Evolutionary conservation across 345 rosid species (phyloP), one percentile per base, ranked within the genome.

Genomic region (Excoecaria cochinchinensis): DNA sequence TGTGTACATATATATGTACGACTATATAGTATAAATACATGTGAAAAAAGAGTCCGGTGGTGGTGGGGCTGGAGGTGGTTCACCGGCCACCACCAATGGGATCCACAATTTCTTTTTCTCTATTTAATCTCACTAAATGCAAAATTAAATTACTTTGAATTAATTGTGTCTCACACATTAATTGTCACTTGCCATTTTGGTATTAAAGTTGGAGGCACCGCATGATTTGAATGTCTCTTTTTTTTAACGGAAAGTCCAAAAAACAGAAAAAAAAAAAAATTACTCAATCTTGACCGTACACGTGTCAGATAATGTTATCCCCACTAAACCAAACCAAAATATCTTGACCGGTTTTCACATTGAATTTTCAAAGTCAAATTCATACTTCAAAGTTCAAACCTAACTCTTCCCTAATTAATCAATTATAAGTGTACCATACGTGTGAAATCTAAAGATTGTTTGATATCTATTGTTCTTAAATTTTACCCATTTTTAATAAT

Each of bases 181-280:
- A 70, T 39, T 44, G 64, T 57, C 7, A 31, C 11, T 1, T 19
- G 6, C 19, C 39, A 5, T 60, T 67, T 46, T 60, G 15, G 16
- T 24, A 53, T 76, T 25, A 79, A 74, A 48, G 67, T 51, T 3
- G 17, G 79, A 59, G 81, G 83, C 81, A 77, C 85, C 81, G 75
- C 60, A 5, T 60, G n/a, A 61, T 81, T 47, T 31, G 31, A 31
- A 31, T 31, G 31, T 31, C n/a, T n/a, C n/a, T 31, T 31, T 31
- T 31, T 31, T 31, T 31, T 31, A 31, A 31, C 22, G n/a, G 51
- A 69, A 53, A 31, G 24, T 36, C 59, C 15, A 31, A 17, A 7
- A 3, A n/a, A n/a, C n/a, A n/a, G n/a, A n/a, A 24, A 31, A 8
- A 44, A 0, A 25, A 36, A 50, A 7, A 5, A 24, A 5, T 0